Evolutionary conservation across 225 moss, liverwort and hornwort genomes (phyloP), one percentile per base, ranked within the genome.

Genomic region (Takakia lepidozioides): DNA sequence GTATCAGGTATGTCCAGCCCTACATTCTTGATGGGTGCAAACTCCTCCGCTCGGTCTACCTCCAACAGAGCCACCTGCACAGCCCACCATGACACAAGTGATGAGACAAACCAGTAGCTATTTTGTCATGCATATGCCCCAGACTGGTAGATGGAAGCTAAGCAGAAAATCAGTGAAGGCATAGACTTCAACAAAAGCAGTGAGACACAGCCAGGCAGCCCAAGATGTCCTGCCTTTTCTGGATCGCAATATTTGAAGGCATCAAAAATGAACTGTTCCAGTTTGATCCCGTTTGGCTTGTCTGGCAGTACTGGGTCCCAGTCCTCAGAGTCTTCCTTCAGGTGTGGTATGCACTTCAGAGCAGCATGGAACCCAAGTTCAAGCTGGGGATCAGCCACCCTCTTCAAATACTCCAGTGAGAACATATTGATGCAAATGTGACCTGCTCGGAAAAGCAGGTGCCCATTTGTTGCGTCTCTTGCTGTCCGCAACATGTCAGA

Each of bases 191-290:
- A 46, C 19, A 44, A 17, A 15, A 49, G 35, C 19, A 16, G 2
- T 11, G 47, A 39, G 36, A 1, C 16, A 44, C 20, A 7, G 22
- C 59, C 13, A n/a, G n/a, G n/a, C n/a, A n/a, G n/a, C n/a, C n/a
- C n/a, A n/a, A n/a, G n/a, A n/a, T n/a, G n/a, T n/a, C n/a, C n/a
- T 4, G 88, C 93, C 89, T 89, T 93, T 28, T 72, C 63, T 36
- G 76, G 57, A 27, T 72, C 56, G 50, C 81, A 84, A 38, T 28
- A 80, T 24, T 63, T 81, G 48, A 93, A 93, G 2, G 86, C 73
- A 61, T 93, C 93, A 56, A 93, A 93, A 61, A 93, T 86, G 16
- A 86, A 93, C 25, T 73, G 83, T 59, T 93, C 93, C 5, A 93
- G 74, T 57, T 93, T 93, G 15, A 89, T 76, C 39, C 86, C 93